phyloP scores from a whole-genome alignment of 1,284 basidiomycete genomes.

The Mycena sp. region DNA sequence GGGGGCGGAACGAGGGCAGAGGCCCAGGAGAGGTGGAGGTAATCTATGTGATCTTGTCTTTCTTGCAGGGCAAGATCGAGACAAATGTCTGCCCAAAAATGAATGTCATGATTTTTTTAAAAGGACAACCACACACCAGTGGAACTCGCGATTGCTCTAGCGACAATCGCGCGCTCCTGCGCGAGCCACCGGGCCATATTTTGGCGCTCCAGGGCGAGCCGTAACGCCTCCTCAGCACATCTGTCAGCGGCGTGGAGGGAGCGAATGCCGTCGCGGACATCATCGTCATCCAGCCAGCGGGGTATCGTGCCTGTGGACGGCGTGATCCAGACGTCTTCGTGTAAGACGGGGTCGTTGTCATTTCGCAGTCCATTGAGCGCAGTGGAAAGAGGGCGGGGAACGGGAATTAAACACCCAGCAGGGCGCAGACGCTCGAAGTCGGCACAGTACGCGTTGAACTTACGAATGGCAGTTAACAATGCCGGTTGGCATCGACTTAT shows the following conservation, averaged over 20 bases:
- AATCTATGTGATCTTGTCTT: neutral
- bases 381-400: slow-evolving; percentile 45
- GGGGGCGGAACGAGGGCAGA: neutral
- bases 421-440: slow-evolving; percentile 42
- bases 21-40: neutral
- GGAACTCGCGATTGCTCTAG: neutral
- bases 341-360: slow-evolving; percentile 43
- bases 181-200: neutral
- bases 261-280: slow-evolving; percentile 46
- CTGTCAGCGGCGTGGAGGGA: neutral
- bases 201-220: neutral
- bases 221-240: neutral
- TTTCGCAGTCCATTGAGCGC: slow-evolving; percentile 45
- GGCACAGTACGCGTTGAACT: slow-evolving; percentile 50
- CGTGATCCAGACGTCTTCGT: slow-evolving; percentile 54
- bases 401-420: slow-evolving; percentile 44
- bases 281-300: slow-evolving; percentile 49
- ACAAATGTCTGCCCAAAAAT: neutral
- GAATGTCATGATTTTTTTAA: neutral
- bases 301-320: slow-evolving; percentile 38
- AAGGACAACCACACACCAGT: neutral
- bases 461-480: slow-evolving; percentile 44
- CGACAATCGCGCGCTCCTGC: neutral
- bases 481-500: slow-evolving; percentile 50
- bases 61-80: neutral